Evolutionary conservation across 2,329 filamentous ascomycete species (phyloP), one percentile per base, ranked within the genome.

Genomic region (Raffaelea albimanens): DNA sequence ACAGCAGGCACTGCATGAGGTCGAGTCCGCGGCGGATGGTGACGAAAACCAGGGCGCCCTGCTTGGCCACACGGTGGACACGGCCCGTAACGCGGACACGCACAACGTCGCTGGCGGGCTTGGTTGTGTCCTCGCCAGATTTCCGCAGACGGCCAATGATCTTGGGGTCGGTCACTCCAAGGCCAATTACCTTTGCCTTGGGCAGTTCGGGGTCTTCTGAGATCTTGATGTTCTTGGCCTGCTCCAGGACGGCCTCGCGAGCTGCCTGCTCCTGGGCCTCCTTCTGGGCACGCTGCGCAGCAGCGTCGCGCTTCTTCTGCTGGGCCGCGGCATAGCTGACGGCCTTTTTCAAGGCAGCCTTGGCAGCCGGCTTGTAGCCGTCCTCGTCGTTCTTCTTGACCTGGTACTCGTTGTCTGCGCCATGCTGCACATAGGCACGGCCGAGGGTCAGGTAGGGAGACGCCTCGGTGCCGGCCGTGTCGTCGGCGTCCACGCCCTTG

Each of bases 31-130:
- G 87, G 53, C 82, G 75, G 53, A 95, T 71, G n/a, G 84, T 91
- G 61, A 95, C 74, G 67, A 95, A 96, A 48, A 88, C 82, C 54
- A 87, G 78, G 60, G 87, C 83, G 67, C 91, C 93, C 68, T 95
- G 90, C 52, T 78, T 74, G 52, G 87, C 78, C 63, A 90, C 70
- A 50, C 87, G 80, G 67, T 95, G 87, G 47, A 95, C 87, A 55
- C 89, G 79, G 47, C 90, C 90, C 54, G 83, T 78, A 20, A 95
- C 85, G 56, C 82, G 80, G 50, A 95, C 86, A 46, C 88, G 76
- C 25, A 29, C 25, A 7, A 29, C 25, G 25, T 29, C n/a, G 40
- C 82, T 82, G 53, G 86, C 87, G 64, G 79, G 77, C 52, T 68
- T 69, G 33, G 71, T 62, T 61, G 72, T 65, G 55, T 80, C 71